Evolutionary conservation across 2,329 filamentous ascomycete genomes (phyloP).

Genomic region (Sporothrix inflata): DNA sequence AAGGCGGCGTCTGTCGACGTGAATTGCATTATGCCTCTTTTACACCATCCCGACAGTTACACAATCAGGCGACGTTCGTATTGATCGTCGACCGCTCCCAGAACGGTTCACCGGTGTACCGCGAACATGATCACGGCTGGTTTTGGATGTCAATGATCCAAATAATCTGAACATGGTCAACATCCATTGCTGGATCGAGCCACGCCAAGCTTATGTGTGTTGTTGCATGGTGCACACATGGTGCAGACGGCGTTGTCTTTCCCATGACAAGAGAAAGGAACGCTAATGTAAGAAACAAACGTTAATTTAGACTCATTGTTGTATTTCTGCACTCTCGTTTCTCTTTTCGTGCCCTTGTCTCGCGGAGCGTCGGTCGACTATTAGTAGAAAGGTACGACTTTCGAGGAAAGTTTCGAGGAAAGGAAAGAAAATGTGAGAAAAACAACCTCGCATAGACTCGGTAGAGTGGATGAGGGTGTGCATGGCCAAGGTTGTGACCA

Average conservation of each 20-base stretch:
- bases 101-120: background rate
- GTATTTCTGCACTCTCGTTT: background rate
- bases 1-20: background rate
- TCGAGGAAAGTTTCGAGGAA: too few species aligned
- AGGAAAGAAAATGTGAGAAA: background rate
- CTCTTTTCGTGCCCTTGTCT: background rate
- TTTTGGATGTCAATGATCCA: background rate
- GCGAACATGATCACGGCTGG: background rate
- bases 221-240: background rate
- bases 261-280: background rate
- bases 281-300: background rate
- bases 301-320: background rate
- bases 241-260: background rate
- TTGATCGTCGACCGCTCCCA: background rate
- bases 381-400: background rate
- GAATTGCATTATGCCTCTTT: background rate
- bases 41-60: background rate
- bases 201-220: background rate
- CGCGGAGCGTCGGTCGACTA: background rate
- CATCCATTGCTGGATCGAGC: background rate
- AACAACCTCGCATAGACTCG: background rate
- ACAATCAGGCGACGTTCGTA: background rate
- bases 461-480: background rate
- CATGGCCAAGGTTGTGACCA: background rate
- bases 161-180: background rate